Evolutionary conservation across 1,284 basidiomycete genomes (phyloP).

Genomic region (Ustilago cynodontis): DNA sequence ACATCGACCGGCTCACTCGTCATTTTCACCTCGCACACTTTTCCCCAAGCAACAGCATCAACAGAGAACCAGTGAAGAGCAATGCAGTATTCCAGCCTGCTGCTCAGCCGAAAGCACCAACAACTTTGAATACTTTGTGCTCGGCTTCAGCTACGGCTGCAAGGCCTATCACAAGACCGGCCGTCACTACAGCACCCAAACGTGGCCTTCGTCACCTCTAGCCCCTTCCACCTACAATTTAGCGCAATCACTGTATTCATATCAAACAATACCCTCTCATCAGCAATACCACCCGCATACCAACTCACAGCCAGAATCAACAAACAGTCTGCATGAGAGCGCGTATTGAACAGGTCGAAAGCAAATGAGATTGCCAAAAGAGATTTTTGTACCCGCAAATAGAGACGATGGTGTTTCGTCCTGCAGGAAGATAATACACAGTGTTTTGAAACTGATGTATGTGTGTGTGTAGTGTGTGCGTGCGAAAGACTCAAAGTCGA

Average conservation of each 20-base stretch:
- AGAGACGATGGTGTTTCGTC: not conserved
- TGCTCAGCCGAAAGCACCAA: not conserved
- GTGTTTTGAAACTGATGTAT: conserved; percentile 5
- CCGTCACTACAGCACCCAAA: conserved; percentile 24
- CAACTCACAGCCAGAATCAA: not conserved
- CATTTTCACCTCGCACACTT: no score
- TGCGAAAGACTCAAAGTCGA: not conserved
- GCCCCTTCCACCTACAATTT: not conserved
- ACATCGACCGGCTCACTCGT: not conserved
- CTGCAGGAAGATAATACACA: conserved; percentile 9
- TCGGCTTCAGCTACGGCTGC: conserved; percentile 13
- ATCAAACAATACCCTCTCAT: conserved; percentile 6
- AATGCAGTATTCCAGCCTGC: not conserved
- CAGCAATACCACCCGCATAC: not conserved
- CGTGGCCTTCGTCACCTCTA: conserved; percentile 47
- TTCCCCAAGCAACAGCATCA: no score
- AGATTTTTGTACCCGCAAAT: conserved; percentile 27
- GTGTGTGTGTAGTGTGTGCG: not conserved
- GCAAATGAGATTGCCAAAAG: conserved; percentile 38
- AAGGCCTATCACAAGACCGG: conserved; percentile 5
- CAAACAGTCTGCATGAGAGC: not conserved
- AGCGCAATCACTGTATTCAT: not conserved
- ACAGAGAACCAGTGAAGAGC: not conserved
- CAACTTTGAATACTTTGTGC: not conserved
- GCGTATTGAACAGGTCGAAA: conserved; percentile 28